Evolutionary conservation across 2,329 filamentous ascomycete species (phyloP), one percentile per base, ranked within the genome.

Genomic region (Colletotrichum neosansevieriae): DNA sequence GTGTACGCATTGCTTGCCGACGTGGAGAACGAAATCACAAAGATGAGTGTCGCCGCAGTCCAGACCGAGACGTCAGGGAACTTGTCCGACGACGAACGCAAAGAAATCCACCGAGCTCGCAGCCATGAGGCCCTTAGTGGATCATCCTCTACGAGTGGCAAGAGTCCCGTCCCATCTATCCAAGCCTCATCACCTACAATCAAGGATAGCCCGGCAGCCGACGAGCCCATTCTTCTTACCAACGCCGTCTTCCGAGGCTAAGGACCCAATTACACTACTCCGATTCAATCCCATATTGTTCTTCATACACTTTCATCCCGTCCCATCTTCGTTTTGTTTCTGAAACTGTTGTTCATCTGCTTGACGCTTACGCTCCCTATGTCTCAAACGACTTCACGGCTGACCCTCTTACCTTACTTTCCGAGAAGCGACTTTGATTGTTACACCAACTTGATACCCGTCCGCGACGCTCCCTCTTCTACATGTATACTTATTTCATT

Each of bases 1-100:
- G 86, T 93, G 9, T 91, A 89, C 71, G 85, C 87, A 2, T 82
- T 92, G 2, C 81, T 92, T 45, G 88, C 87, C 1, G 90, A 92
- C 71, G 90, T 92, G 13, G 89, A 92, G 76, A 83, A 83, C 69
- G 85, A 89, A 73, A 87, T 90, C 74, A 84, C 78, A 59, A 80
- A 80, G 65, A 81, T 85, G 74, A 79, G 79, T 67, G 64, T 63
- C 11, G 61, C 58, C 13, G 69, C 67, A n/a, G 70, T 67, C 29
- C 72, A 75, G 32, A 75, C 78, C 51, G 79, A 81, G 57, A 79
- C 80, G 58, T 77, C 75, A 58, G 79, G 71, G 38, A 53, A 63
- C 71, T 69, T 74, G 32, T 73, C 76, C 11, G 79, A 80, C 4
- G 75, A 77, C 24, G 79, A 83, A 69, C 77, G 77, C 32, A 82